phyloP scores from a whole-genome alignment of 305 asterid genomes.

The Fraxinus greggii region DNA sequence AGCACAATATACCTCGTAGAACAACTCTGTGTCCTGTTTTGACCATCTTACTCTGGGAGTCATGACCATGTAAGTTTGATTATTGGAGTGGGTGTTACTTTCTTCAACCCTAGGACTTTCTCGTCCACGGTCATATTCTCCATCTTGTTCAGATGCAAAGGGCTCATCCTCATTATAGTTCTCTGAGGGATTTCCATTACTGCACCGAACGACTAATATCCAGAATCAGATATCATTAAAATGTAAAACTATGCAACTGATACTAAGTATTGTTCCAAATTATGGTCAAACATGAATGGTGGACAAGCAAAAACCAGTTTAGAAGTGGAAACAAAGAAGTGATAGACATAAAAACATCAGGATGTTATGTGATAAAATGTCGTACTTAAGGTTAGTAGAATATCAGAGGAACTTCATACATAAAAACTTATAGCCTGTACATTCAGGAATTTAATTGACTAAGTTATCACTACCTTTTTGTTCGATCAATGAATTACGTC shows the following conservation, averaged over 20 bases:
- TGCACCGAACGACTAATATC: conserved; percentile 35
- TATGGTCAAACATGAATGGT: neutral
- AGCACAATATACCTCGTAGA: conserved; percentile 65
- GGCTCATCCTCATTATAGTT: conserved; percentile 40
- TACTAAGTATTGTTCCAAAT: neutral
- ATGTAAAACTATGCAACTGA: neutral
- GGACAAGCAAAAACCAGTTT: neutral
- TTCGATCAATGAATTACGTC: neutral
- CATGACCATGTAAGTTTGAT: conserved; percentile 72
- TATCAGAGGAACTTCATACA: neutral
- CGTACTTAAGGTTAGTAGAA: neutral
- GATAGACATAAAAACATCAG: neutral
- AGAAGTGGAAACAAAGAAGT: neutral
- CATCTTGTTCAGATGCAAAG: conserved; percentile 36
- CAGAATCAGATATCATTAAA: conserved; percentile 15
- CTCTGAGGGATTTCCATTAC: conserved; percentile 39
- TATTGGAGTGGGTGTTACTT: conserved; percentile 48
- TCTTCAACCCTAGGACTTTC: conserved; percentile 42
- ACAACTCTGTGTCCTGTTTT: conserved; percentile 76
- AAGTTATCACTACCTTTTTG: neutral
- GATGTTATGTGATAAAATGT: neutral
- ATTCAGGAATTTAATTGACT: neutral
- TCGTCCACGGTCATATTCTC: conserved; percentile 41
- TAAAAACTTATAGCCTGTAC: neutral
- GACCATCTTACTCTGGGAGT: conserved; percentile 72